Evolutionary conservation across 805 yeast species (phyloP).

Genomic region (Wickerhamiella sergipiensis): DNA sequence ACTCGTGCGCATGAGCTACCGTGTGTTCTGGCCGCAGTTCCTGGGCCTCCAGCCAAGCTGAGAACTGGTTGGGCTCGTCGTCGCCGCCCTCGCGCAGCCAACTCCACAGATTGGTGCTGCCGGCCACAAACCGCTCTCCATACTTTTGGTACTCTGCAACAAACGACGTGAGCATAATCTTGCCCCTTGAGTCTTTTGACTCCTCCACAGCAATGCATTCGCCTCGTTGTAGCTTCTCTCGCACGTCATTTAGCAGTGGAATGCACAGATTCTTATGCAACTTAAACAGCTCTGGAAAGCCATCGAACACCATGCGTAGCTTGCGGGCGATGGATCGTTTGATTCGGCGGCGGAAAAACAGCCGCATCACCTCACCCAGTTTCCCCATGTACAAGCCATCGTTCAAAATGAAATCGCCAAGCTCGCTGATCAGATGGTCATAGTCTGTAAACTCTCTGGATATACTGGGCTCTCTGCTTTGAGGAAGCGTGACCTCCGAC

Average conservation of each 20-base stretch:
- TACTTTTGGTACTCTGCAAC: neutral
- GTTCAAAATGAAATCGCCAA: neutral
- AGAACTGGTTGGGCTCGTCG: neutral
- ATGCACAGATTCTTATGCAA: slow-evolving; percentile 12
- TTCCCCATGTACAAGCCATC: slow-evolving; percentile 1
- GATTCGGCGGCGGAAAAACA: neutral
- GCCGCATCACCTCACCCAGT: slow-evolving; percentile 1
- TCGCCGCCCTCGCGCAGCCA: slow-evolving; percentile 11
- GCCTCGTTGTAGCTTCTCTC: neutral
- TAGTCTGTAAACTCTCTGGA: neutral
- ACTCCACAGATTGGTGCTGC: neutral
- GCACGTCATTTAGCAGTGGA: slow-evolving; percentile 9
- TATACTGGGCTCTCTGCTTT: neutral
- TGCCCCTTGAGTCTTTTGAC: neutral
- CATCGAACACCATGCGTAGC: slow-evolving; percentile 9
- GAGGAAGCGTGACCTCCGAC: neutral
- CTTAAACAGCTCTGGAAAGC: slow-evolving; percentile 14
- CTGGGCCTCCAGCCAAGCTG: neutral
- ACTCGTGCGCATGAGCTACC: slow-evolving; percentile 9
- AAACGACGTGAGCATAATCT: neutral
- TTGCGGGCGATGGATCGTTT: slow-evolving; percentile 8
- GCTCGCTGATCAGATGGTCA: neutral
- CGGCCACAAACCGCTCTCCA: neutral
- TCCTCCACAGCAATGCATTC: neutral
- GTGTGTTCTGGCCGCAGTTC: slow-evolving; percentile 8